Base-by-base conservation (phyloP, 495 filamentous ascomycete genomes). In the Xylaria longipes region DNA sequence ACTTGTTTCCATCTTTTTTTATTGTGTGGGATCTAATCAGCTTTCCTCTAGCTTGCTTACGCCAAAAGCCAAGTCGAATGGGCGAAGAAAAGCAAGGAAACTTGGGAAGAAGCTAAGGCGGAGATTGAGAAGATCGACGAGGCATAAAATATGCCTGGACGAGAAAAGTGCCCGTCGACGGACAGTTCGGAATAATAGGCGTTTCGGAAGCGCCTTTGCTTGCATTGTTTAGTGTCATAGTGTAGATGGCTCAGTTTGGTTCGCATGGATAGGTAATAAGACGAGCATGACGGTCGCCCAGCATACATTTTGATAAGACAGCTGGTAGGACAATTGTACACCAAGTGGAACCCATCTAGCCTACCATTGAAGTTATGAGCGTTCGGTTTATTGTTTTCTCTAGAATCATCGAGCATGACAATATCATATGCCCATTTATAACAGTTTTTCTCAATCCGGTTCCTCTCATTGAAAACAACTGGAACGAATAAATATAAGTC, bases 1-100 rank as follows among this genome's bases (percentile, higher is more conserved):
- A 14, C 11, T 22, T 83, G 71, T 25, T 43, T 31, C 20, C 0
- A 3, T 15, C 41, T 2, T 74, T 11, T 12, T 45, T 48, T 22
- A 43, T 64, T 12, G 11, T 22, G 29, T n/a, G 5, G 25, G 22
- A 46, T 43, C 62, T 71, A 71, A 71, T 45, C 27, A 48, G 64
- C 50, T 71, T 69, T 75, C 69, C 29, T 41, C 25, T 70, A 98
- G 95, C 87, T 97, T 73, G 92, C 94, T 57, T 99, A 97, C 78
- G 96, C 96, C 14, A 92, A 90, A 77, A 95, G 91, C 79, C 96
- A 99, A 79, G 91, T 99, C 69, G 94, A 98, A 80, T 99, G 96
- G 96, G 97, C 96, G n/a, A 94, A 91, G 80, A 96, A 96, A 84
- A 98, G 95, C 76, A 90, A 96, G 75, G 95, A 97, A 76, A 94